Conservation (phyloP, 768 basidiomycete species). For the Panus rudis region DNA sequence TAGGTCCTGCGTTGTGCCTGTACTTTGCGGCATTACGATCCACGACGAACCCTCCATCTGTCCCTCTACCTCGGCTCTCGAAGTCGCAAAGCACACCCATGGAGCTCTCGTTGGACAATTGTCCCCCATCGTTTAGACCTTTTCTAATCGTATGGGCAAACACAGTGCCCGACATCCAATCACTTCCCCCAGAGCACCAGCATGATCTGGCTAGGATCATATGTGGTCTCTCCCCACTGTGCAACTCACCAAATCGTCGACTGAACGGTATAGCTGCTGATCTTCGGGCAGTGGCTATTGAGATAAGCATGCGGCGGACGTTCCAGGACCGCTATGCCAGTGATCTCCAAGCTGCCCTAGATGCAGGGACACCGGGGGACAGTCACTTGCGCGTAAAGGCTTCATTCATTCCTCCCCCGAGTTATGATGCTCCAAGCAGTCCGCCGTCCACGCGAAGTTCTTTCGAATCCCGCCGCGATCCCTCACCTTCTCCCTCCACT, state of each 20-base stretch:
- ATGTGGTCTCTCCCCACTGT: slow-evolving; percentile 48
- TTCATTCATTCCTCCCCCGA: slow-evolving; percentile 65
- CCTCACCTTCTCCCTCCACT: slow-evolving; percentile 9
- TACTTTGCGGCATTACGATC: slow-evolving; percentile 80
- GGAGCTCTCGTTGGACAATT: slow-evolving; percentile 60
- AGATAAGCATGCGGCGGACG: slow-evolving; percentile 75
- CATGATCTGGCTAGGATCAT: slow-evolving; percentile 81
- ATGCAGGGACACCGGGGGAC: slow-evolving; percentile 40
- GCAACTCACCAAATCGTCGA: slow-evolving; percentile 31
- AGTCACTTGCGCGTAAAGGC: slow-evolving; percentile 37
- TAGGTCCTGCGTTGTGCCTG: slow-evolving; percentile 75
- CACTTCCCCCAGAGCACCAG: slow-evolving; percentile 53
- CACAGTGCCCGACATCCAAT: slow-evolving; percentile 58
- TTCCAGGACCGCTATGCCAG: slow-evolving; percentile 75
- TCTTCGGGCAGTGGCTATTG: slow-evolving; percentile 78
- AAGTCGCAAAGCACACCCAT: slow-evolving; percentile 39
- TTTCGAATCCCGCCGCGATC: slow-evolving; percentile 12
- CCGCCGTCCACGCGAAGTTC: slow-evolving; percentile 19
- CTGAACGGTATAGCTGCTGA: slow-evolving; percentile 68
- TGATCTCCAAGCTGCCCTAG: slow-evolving; percentile 75
- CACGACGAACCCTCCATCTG: slow-evolving; percentile 70
- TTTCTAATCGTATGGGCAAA: slow-evolving; percentile 72
- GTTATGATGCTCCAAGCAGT: slow-evolving; percentile 37
- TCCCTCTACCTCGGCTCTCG: slow-evolving; percentile 59
- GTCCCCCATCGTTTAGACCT: slow-evolving; percentile 57